Percentiles rank a stretch among this genome's conserved stretches.
Conservation (phyloP, 2,329 filamentous ascomycete genomes). For the Exophiala spinifera region DNA sequence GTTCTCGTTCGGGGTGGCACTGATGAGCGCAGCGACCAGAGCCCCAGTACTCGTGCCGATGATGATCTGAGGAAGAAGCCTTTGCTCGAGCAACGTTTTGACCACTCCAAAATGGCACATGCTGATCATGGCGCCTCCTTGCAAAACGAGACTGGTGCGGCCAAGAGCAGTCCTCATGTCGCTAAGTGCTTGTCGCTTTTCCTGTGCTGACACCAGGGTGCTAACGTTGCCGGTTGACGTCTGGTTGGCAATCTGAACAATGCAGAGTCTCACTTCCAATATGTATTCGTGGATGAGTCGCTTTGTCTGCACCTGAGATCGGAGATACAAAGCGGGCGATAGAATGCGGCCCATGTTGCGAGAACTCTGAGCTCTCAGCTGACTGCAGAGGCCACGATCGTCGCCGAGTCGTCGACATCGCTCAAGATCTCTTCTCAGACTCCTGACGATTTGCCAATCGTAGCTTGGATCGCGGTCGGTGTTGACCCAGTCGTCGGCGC, state of each 20-base stretch:
- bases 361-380: constrained; percentile 39
- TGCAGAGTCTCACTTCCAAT: constrained; percentile 73
- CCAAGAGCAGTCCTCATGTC: constrained; percentile 87
- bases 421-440: constrained; percentile 20
- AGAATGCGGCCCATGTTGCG: constrained; percentile 92
- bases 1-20: constrained; percentile 73
- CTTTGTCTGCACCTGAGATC: constrained; percentile 84
- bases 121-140: constrained; percentile 88
- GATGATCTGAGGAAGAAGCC: constrained; percentile 80
- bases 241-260: constrained; percentile 70
- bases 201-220: constrained; percentile 63
- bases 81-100: constrained; percentile 76
- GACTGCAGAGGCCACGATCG: constrained; percentile 19
- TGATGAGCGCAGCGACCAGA: constrained; percentile 78
- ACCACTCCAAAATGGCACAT: constrained; percentile 87
- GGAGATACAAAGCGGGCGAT: constrained; percentile 74
- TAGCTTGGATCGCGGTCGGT: constrained; percentile 14
- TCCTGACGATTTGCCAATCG: constrained; percentile 21
- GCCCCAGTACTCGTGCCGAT: constrained; percentile 84
- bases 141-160: constrained; percentile 76
- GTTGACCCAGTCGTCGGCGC: constrained; percentile 17
- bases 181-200: constrained; percentile 80
- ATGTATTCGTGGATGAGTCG: constrained; percentile 89
- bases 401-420: constrained; percentile 17
- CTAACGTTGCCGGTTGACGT: constrained; percentile 55